phyloP scores from a whole-genome alignment of 2,329 filamentous ascomycete species.

The Colletotrichum euphorbiae region DNA sequence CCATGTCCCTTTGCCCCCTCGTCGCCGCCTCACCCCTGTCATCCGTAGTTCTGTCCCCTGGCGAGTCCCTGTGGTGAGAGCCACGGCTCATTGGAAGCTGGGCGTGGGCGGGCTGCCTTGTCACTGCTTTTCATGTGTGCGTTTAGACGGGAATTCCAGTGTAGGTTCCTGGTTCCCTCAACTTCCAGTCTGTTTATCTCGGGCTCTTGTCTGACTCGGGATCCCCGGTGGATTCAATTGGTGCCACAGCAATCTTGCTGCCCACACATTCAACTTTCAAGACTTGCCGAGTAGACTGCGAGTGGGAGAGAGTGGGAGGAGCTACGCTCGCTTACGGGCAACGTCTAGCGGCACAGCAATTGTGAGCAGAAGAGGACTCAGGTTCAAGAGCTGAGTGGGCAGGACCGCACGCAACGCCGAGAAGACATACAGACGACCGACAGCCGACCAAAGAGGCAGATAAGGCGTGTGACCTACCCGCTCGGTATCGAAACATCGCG shows the following conservation, averaged over 20 bases:
- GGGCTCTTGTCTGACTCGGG: conserved; percentile 35
- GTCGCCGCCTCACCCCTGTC: conserved; percentile 12
- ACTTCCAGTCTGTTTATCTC: conserved; percentile 32
- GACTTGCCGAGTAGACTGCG: conserved; percentile 30
- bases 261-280: conserved; percentile 29
- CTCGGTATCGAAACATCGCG: conserved; percentile 22
- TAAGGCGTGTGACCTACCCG: conserved; percentile 25
- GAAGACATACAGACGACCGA: neutral
- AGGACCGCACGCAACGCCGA: neutral
- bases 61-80: conserved; percentile 2
- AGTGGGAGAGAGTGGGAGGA: conserved; percentile 1
- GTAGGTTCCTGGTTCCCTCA: conserved; percentile 38
- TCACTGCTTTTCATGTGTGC: neutral
- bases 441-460: neutral
- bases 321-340: conserved; percentile 17
- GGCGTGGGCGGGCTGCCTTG: conserved; percentile 21
- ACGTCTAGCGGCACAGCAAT: conserved; percentile 22
- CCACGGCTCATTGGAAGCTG: conserved; percentile 2
- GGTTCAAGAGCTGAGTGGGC: conserved; percentile 8
- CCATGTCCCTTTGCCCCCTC: conserved; percentile 22
- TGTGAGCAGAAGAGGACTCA: conserved; percentile 2
- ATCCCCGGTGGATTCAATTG: conserved; percentile 33
- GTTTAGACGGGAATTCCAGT: conserved; percentile 11
- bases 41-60: conserved; percentile 15
- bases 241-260: conserved; percentile 38